phyloP scores from a whole-genome alignment of 352 stramenopile genomes.

The Pythium utonaiense region DNA sequence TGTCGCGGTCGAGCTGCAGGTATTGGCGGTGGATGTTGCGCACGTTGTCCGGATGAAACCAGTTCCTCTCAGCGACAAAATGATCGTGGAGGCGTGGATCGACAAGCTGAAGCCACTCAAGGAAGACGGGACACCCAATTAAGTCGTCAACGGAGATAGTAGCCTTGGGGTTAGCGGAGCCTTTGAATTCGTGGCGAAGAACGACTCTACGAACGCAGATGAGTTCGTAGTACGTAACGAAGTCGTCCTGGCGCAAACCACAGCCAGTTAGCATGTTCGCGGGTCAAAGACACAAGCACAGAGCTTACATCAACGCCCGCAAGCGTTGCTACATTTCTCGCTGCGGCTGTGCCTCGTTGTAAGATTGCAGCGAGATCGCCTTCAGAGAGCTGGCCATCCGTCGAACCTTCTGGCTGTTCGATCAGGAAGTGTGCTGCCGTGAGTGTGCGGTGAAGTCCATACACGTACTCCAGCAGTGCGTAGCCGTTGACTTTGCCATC shows the following conservation, averaged over 20 bases:
- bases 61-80: conserved; percentile 29
- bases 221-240: conserved; percentile 54
- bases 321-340: conserved; percentile 10
- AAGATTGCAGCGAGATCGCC: conserved; percentile 30
- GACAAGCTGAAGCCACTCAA: conserved; percentile 43
- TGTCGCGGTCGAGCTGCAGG: conserved; percentile 56
- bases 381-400: conserved; percentile 28
- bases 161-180: conserved; percentile 5
- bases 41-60: conserved; percentile 30
- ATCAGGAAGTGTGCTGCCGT: conserved; percentile 16
- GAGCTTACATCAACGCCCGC: conserved; percentile 28
- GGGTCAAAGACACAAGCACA: neutral
- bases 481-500: conserved; percentile 37
- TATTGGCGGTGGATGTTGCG: conserved; percentile 56
- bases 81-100: conserved; percentile 26
- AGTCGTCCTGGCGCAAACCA: conserved; percentile 26
- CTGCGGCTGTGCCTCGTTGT: conserved; percentile 18
- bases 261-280: neutral
- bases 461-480: conserved; percentile 44
- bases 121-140: conserved; percentile 29
- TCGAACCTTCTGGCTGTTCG: conserved; percentile 1
- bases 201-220: conserved; percentile 55
- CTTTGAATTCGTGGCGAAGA: conserved; percentile 41
- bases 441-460: conserved; percentile 34
- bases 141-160: conserved; percentile 38